Evolutionary conservation across 306 rosid species (phyloP), one percentile per base, ranked within the genome.

Genomic region (Luffa acutangula): DNA sequence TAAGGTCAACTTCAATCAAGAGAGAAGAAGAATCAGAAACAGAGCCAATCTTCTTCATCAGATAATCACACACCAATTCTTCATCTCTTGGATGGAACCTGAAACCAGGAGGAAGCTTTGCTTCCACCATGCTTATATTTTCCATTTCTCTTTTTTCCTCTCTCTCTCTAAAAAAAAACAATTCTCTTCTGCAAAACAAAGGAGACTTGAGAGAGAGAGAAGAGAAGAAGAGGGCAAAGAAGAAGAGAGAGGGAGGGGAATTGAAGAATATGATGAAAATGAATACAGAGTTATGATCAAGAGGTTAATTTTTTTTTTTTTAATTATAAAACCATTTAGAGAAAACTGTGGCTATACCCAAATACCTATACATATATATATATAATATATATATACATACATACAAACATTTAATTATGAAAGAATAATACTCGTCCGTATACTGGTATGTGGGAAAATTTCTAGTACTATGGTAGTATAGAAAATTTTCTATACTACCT

Each of bases 41-140:
- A 82, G 87, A 43, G 84, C 76, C 56, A 8, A 87, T 81, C 87
- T 91, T 93, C 86, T 89, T 90, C 86, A 93, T 80, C 88, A 93
- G 81, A 76, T 93, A 93, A 82, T 91, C 96, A 83, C 93, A 93
- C 0, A 93, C 98, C 56, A 93, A 92, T 13, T 93, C 98, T 84
- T 93, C 98, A 80, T 93, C 98, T 85, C 86, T 90, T 1, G 98
- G 98, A 88, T 93, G 98, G 81, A 93, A 93, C 86, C 98, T 87
- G 78, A 93, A 93, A 41, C 98, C 98, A 3, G 98, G 97, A 57
- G 98, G 98, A 54, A 93, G 62, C 67, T 87, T 89, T 62, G 96
- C 88, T 86, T 93, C 98, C 41, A 93, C 98, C 88, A 84, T 80
- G 90, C 93, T 89, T 89, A 93, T 89, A 85, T 67, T 41, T 83